Conservation (phyloP, 1,139 yeast genomes). For the Zygosaccharomyces sapae region DNA sequence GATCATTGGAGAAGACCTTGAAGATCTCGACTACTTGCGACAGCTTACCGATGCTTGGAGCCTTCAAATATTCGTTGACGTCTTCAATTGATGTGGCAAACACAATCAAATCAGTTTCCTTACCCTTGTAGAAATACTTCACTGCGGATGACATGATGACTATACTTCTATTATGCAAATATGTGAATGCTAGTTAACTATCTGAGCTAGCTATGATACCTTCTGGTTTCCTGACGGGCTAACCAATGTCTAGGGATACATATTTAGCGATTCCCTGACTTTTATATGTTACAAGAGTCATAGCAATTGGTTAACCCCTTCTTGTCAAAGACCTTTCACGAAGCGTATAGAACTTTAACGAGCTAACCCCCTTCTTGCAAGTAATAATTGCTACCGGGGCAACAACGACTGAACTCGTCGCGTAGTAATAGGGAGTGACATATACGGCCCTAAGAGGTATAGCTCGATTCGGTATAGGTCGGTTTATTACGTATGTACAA, state of each 20-base stretch:
- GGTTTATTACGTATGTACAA: not conserved
- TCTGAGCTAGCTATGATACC: too few relatives aligned
- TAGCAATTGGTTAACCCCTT: constrained; percentile 4
- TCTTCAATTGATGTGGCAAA: constrained; percentile 55
- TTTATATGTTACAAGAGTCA: not conserved
- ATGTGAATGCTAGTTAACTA: constrained; percentile 6
- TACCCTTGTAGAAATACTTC: constrained; percentile 64
- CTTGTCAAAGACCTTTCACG: not conserved
- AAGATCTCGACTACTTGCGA: constrained; percentile 61
- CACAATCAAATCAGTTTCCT: constrained; percentile 56
- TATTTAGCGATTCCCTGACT: too few relatives aligned
- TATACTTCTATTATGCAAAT: constrained; percentile 3
- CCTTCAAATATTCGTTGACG: constrained; percentile 47
- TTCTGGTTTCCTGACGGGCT: too few relatives aligned
- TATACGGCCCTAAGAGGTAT: too few relatives aligned
- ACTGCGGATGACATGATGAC: constrained; percentile 28
- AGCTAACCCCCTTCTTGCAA: constrained; percentile 1
- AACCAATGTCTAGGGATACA: too few relatives aligned
- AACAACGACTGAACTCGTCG: not conserved
- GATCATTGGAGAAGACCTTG: constrained; percentile 56
- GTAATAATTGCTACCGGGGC: not conserved
- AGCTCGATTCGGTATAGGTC: not conserved
- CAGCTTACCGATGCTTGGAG: constrained; percentile 44
- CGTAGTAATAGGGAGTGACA: too few relatives aligned
- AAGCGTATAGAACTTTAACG: constrained; percentile 7